phyloP scores from a whole-genome alignment of 2,329 filamentous ascomycete genomes.

The Diaporthe nobilis region DNA sequence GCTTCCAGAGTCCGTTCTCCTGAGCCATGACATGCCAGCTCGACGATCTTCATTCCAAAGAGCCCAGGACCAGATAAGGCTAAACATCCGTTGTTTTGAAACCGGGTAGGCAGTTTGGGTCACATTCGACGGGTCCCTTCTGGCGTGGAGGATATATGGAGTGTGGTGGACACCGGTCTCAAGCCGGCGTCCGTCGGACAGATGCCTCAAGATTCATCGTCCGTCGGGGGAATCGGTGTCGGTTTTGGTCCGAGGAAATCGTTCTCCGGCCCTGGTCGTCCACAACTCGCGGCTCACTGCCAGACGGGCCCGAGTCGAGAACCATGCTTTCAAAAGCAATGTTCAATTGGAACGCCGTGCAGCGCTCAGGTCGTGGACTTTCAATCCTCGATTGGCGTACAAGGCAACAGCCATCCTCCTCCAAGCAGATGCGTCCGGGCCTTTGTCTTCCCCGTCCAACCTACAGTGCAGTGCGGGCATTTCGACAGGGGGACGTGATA shows the following conservation, averaged over 20 bases:
- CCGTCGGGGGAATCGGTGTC: neutral
- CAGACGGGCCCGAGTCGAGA: neutral
- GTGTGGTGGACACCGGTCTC: neutral
- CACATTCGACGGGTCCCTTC: neutral
- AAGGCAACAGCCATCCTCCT: too few species aligned
- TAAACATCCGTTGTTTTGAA: neutral
- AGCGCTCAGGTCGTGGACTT: neutral
- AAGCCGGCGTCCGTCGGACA: neutral
- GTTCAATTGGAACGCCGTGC: neutral
- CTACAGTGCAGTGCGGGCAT: neutral
- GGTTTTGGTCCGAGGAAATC: neutral
- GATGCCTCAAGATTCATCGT: neutral
- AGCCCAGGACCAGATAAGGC: neutral
- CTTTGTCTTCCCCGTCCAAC: neutral
- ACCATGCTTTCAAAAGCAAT: neutral
- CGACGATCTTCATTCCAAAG: neutral
- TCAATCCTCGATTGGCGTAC: neutral
- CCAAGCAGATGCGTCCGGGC: neutral
- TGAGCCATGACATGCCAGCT: neutral
- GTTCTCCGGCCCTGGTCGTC: neutral
- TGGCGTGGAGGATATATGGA: neutral
- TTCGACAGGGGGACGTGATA: neutral
- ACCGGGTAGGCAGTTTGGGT: too few species aligned
- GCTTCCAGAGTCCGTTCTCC: neutral
- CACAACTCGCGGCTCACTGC: neutral